phyloP scores from a whole-genome alignment of 2,329 filamentous ascomycete genomes.

The Fusarium sp. region DNA sequence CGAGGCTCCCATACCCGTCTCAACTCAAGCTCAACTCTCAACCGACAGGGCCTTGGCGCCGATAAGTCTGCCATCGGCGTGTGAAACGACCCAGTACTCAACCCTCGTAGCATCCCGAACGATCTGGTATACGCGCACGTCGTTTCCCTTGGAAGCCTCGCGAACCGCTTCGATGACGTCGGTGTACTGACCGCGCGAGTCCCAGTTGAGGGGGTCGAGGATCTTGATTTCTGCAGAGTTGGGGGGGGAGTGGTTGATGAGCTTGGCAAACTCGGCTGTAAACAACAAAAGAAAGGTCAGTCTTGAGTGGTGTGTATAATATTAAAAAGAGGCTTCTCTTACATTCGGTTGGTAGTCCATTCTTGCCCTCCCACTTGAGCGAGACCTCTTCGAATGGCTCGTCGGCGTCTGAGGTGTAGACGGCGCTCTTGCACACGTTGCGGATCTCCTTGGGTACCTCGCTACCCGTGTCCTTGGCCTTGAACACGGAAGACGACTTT shows the following conservation, averaged over 20 bases:
- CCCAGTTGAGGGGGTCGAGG: slow-evolving; percentile 77
- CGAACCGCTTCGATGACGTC: slow-evolving; percentile 76
- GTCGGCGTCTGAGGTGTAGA: slow-evolving; percentile 85
- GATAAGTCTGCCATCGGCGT: slow-evolving; percentile 70
- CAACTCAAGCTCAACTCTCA: slow-evolving; percentile 59
- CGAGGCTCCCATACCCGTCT: not conserved
- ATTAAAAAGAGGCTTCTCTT: slow-evolving; percentile 40
- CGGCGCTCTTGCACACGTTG: slow-evolving; percentile 61
- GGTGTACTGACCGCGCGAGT: slow-evolving; percentile 75
- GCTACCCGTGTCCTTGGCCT: slow-evolving; percentile 63
- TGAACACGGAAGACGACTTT: slow-evolving; percentile 53
- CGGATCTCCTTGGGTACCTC: slow-evolving; percentile 70
- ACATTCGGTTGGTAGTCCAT: slow-evolving; percentile 71
- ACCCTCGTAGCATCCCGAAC: slow-evolving; percentile 69
- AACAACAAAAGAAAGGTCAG: slow-evolving; percentile 12
- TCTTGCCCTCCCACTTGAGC: slow-evolving; percentile 66
- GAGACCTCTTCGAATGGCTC: slow-evolving; percentile 85
- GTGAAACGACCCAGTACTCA: slow-evolving; percentile 85
- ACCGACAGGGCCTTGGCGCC: slow-evolving; percentile 83
- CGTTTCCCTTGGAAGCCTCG: slow-evolving; percentile 69
- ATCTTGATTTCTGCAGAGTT: slow-evolving; percentile 70
- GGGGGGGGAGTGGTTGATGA: slow-evolving; percentile 69
- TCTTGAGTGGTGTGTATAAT: not conserved
- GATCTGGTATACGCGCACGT: slow-evolving; percentile 81
- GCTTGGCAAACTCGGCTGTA: slow-evolving; percentile 74